phyloP scores from a whole-genome alignment of 176 grass and related monocot species.

The Leersia perrieri region DNA sequence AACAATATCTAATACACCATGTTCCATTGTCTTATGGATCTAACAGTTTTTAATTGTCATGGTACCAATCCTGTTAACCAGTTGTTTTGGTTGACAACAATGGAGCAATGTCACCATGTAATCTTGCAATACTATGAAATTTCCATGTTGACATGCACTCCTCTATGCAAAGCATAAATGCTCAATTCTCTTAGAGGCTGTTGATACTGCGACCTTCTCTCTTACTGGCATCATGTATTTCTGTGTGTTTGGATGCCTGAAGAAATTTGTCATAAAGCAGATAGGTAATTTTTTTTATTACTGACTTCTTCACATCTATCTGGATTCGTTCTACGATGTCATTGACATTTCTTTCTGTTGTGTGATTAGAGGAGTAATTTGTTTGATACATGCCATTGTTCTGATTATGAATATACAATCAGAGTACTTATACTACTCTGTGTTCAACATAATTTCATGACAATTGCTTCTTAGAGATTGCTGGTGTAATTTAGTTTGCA shows the following conservation, averaged over 20 bases:
- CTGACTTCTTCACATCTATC: neutral
- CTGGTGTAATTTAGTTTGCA: neutral
- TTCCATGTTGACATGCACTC: constrained; percentile 6
- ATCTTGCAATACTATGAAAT: neutral
- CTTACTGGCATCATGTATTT: constrained; percentile 39
- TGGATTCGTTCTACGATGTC: neutral
- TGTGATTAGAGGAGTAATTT: neutral
- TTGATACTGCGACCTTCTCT: neutral
- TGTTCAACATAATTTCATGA: neutral
- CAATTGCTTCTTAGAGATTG: neutral
- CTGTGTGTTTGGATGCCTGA: constrained; percentile 42
- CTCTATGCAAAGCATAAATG: constrained; percentile 21
- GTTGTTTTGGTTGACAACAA: neutral
- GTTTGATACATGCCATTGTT: neutral
- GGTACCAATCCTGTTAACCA: constrained; percentile 12
- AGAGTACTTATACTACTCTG: neutral
- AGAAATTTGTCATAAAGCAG: constrained; percentile 55
- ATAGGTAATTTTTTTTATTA: constrained; percentile 33
- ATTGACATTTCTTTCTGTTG: neutral
- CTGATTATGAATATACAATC: neutral
- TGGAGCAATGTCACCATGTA: neutral
- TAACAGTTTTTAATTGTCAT: neutral
- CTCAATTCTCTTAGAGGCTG: neutral
- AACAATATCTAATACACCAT: neutral
- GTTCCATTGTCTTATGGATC: neutral